A percentile compares a stretch with the other conserved stretches of the same genome.
phyloP scores from a whole-genome alignment of 2,329 filamentous ascomycete genomes.

The Magnaporthales sp. region DNA sequence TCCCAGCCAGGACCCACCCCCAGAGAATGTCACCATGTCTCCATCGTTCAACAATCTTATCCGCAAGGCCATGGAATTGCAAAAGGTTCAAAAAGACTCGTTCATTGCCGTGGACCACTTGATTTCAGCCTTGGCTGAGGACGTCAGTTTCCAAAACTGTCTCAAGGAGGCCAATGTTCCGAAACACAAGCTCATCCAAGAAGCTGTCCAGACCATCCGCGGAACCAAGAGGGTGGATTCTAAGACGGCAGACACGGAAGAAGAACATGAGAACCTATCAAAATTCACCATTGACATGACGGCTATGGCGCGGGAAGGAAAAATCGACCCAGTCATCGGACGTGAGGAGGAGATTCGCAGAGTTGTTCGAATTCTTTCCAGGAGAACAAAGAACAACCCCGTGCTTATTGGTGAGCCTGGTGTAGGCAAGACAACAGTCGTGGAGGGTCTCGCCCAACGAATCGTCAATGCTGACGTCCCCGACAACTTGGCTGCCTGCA shows the following conservation, averaged over 20 bases:
- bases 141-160: constrained; percentile 61
- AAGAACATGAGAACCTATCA: constrained; percentile 89
- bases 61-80: constrained; percentile 76
- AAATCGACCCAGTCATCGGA: constrained; percentile 95
- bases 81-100: constrained; percentile 95
- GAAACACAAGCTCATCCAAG: constrained; percentile 81
- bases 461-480: constrained; percentile 97
- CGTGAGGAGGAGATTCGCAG: constrained; percentile 92
- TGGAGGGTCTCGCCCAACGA: constrained; percentile 88
- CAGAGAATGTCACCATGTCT: constrained; percentile 76
- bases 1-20: constrained; percentile 90
- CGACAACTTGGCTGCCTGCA: constrained; percentile 89
- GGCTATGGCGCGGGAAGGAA: constrained; percentile 88
- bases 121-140: constrained; percentile 77
- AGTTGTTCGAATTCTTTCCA: constrained; percentile 83
- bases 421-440: constrained; percentile 97
- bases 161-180: constrained; percentile 85
- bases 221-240: constrained; percentile 92
- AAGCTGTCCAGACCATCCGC: constrained; percentile 83
- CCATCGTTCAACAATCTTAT: constrained; percentile 76
- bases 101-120: constrained; percentile 94
- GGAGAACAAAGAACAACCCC: constrained; percentile 97
- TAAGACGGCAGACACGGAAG: constrained; percentile 87
- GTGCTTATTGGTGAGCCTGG: constrained; percentile 96
- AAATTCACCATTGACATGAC: constrained; percentile 99